These are phyloP conservation scores for Calonectria pauciramosa DNA, from an alignment of 2,329 filamentous ascomycete species.

Conservation along the genomic window DNA sequence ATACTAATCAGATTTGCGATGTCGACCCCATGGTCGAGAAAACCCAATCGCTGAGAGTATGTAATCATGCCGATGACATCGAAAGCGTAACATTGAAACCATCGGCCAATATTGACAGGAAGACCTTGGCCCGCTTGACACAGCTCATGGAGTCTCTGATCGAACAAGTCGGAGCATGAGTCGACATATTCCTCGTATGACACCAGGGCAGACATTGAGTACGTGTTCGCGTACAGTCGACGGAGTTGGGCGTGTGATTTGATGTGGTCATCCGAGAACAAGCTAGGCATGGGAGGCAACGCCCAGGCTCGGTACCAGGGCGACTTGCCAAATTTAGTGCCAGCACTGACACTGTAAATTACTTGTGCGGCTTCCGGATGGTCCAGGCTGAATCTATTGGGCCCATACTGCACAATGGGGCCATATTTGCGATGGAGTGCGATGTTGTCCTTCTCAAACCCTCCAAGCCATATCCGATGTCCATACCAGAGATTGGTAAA, in stretches of 20 bases:
- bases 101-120: constrained; percentile 24
- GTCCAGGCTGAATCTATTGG: background rate
- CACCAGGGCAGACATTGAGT: background rate
- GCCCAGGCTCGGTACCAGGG: background rate
- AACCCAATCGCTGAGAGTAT: constrained; percentile 18
- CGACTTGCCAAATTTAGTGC: background rate
- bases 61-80: constrained; percentile 33
- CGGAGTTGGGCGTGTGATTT: background rate
- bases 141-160: background rate
- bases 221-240: background rate
- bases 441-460: constrained; percentile 23
- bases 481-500: constrained; percentile 25
- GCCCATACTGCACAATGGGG: constrained; percentile 7
- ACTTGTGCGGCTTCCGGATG: background rate
- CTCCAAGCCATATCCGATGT: background rate
- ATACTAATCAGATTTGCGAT: constrained; percentile 26
- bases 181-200: constrained; percentile 4
- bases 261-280: background rate
- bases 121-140: background rate
- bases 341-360: background rate
- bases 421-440: constrained; percentile 20
- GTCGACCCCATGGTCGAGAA: constrained; percentile 24
- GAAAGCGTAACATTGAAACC: constrained; percentile 36
- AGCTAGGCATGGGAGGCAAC: background rate
- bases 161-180: background rate